These are phyloP conservation scores for Leishmania tarentolae DNA, from an alignment of 208 protist genomes.

Conservation along the genomic window DNA sequence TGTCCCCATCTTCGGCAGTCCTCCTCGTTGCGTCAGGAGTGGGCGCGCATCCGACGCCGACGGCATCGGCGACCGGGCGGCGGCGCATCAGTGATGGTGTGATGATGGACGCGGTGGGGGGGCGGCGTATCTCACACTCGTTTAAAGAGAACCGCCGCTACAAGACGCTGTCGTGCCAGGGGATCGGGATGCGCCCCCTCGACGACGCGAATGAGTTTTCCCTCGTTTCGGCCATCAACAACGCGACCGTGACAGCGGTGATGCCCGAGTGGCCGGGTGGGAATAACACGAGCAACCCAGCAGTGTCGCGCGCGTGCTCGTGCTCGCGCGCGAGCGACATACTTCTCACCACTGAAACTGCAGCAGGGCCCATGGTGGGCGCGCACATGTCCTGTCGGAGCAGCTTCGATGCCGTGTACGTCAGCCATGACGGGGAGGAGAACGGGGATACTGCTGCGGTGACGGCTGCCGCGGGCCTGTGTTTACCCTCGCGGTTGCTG, in stretches of 20 bases:
- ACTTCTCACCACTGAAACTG: neutral
- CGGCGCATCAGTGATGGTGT: neutral
- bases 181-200: neutral
- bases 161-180: conserved; percentile 7
- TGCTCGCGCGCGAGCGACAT: neutral
- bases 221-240: conserved; percentile 5
- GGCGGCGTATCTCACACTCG: neutral
- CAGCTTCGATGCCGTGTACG: neutral
- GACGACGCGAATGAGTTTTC: conserved; percentile 6
- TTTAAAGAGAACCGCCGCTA: neutral
- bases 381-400: neutral
- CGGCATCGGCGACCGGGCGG: neutral
- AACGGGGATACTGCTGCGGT: neutral
- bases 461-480: neutral
- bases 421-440: neutral
- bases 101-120: neutral
- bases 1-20: neutral
- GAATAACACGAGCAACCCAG: neutral
- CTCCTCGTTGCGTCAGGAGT: neutral
- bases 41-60: neutral
- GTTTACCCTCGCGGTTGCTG: neutral
- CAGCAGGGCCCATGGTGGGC: neutral
- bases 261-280: neutral
- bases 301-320: neutral
- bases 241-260: conserved; percentile 2